Evolutionary conservation across 345 rosid genomes (phyloP), one percentile per base, ranked within the genome.

Genomic region (Firmiana major): DNA sequence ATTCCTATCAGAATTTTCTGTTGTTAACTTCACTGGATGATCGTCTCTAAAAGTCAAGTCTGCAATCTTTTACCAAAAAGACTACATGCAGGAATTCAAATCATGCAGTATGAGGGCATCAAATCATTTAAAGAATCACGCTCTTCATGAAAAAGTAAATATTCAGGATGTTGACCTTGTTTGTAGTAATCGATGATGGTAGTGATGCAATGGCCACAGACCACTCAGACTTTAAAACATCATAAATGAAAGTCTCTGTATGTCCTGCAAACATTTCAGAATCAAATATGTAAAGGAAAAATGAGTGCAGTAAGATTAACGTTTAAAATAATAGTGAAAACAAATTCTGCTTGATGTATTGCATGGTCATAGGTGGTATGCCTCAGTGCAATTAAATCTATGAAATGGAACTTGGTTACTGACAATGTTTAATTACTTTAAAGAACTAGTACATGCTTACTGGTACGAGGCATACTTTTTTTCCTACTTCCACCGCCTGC

Each of bases 401-500:
- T n/a, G n/a, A n/a, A n/a, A n/a, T n/a, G n/a, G n/a, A n/a, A n/a
- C n/a, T n/a, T n/a, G n/a, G n/a, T n/a, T n/a, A n/a, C n/a, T n/a
- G n/a, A n/a, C n/a, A n/a, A n/a, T n/a, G n/a, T n/a, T 60, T 28
- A 74, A 60, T 46, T 31, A 60, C 9, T 51, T 51, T 71, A 24
- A 75, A 45, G 28, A 62, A 12, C 54, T 17, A 59, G 43, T 31
- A 31, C 42, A 57, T 51, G 60, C 69, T 58, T 40, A 70, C 8
- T 26, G 21, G 22, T 12, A 15, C 0, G 36, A 49, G 15, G 59
- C 92, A 69, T 93, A 96, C 97, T 77, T 83, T 93, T 93, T 83
- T 96, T 96, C 84, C 94, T 86, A 91, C 90, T 93, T 85, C 99
- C 99, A 63, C 99, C 99, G 72, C 99, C 99, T 12, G 90, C 88